Evolutionary conservation across 176 grass and related monocot genomes (phyloP).

Genomic region (Saccharum spontaneum): DNA sequence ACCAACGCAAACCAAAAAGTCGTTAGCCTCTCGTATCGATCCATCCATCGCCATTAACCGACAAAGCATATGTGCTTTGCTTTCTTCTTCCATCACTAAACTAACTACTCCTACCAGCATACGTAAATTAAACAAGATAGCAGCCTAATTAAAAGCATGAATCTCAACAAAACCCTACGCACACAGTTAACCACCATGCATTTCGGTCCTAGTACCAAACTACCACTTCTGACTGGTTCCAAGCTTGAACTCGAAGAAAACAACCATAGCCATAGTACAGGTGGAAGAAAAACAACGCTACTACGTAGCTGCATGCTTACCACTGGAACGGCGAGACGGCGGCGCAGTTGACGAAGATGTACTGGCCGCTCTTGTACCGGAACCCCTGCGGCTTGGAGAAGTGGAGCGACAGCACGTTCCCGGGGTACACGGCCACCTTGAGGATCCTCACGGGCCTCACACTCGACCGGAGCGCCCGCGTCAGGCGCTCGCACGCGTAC

Average conservation of each 20-base stretch:
- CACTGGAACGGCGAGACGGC: slow-evolving; percentile 95
- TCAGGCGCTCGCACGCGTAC: slow-evolving; percentile 74
- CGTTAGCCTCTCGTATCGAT: neutral
- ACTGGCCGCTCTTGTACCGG: slow-evolving; percentile 79
- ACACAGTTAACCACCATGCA: too few species aligned
- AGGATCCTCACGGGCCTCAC: slow-evolving; percentile 78
- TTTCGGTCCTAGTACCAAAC: too few species aligned
- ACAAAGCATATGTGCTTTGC: neutral
- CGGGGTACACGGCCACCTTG: slow-evolving; percentile 91
- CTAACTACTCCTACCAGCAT: neutral
- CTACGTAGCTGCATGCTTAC: neutral
- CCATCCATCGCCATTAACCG: neutral
- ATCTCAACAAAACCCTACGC: too few species aligned
- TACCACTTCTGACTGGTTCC: too few species aligned
- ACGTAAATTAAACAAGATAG: neutral
- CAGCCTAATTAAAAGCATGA: too few species aligned
- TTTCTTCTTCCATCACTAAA: too few species aligned
- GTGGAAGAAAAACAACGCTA: too few species aligned
- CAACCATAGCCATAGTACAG: too few species aligned
- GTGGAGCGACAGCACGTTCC: slow-evolving; percentile 73
- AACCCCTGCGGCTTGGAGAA: slow-evolving; percentile 86
- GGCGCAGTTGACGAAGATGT: slow-evolving; percentile 96
- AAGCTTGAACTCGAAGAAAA: too few species aligned
- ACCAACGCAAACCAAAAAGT: neutral
- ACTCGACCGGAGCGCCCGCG: slow-evolving; percentile 63